These are phyloP conservation scores for Corchorus capsularis DNA, from an alignment of 345 rosid genomes.

Conservation along the genomic window DNA sequence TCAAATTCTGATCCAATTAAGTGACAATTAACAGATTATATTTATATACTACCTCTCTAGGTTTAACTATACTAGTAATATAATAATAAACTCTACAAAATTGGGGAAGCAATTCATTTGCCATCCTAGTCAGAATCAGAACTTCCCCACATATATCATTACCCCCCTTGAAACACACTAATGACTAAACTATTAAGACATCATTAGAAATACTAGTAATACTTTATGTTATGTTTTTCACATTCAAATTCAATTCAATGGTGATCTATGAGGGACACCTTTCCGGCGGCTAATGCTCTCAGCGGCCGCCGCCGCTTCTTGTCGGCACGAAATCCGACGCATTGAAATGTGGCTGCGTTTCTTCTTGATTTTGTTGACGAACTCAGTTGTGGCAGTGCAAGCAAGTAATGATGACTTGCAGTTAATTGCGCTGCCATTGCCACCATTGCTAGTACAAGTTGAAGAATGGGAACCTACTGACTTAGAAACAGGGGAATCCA, in stretches of 20 bases:
- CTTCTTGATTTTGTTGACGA: constrained; percentile 19
- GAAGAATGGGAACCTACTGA: constrained; percentile 12
- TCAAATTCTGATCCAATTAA: not conserved
- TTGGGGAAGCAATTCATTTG: constrained; percentile 5
- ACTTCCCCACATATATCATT: constrained; percentile 2
- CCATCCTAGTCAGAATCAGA: not conserved
- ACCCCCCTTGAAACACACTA: not conserved
- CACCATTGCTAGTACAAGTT: constrained; percentile 22
- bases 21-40: not conserved
- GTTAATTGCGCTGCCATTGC: constrained; percentile 18
- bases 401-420: constrained; percentile 18
- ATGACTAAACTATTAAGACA: not conserved
- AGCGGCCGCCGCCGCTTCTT: constrained; percentile 19
- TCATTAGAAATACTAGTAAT: not conserved
- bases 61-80: not conserved
- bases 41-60: not conserved
- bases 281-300: constrained; percentile 46
- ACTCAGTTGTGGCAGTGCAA: constrained; percentile 33
- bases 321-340: constrained; percentile 22
- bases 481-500: constrained; percentile 14
- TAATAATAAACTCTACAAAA: constrained; percentile 1
- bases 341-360: constrained; percentile 33
- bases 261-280: constrained; percentile 60
- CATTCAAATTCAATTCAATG: constrained; percentile 39
- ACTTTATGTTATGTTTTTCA: not conserved